Percentiles rank a stretch among this genome's conserved stretches.
Evolutionary conservation across 169 alveolate species (phyloP).

Genomic region (Plasmodium gaboni): DNA sequence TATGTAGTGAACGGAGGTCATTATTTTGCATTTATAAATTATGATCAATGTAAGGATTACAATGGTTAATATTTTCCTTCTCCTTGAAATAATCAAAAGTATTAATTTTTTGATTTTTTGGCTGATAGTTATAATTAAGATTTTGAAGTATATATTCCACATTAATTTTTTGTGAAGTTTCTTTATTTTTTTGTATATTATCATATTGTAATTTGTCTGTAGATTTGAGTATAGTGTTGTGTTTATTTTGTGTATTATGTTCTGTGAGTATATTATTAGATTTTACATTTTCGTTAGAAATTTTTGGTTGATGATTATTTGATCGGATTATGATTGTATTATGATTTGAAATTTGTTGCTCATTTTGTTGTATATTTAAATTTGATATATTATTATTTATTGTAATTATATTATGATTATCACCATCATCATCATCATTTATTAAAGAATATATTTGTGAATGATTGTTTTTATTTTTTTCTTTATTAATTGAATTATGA

Average conservation of each 20-base stretch:
- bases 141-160: slow-evolving; percentile 49
- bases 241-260: too few species aligned
- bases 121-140: slow-evolving; percentile 61
- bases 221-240: too few species aligned
- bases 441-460: too few species aligned
- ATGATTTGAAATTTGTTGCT: neutral
- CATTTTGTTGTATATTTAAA: neutral
- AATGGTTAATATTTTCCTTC: slow-evolving; percentile 42
- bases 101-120: slow-evolving; percentile 42
- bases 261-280: too few species aligned
- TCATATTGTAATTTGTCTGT: neutral
- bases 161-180: slow-evolving; percentile 31
- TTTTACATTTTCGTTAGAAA: too few species aligned
- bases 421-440: too few species aligned
- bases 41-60: slow-evolving; percentile 56
- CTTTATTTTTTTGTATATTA: slow-evolving; percentile 12
- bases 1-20: neutral
- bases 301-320: neutral
- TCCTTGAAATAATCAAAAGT: slow-evolving; percentile 74
- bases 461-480: neutral
- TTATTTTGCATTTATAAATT: slow-evolving; percentile 8
- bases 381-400: too few species aligned
- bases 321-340: neutral
- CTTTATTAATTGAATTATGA: neutral
- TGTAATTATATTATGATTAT: too few species aligned